Base-by-base conservation (phyloP, 2,329 filamentous ascomycete genomes). In the Pseudogymnoascus verrucosus region DNA sequence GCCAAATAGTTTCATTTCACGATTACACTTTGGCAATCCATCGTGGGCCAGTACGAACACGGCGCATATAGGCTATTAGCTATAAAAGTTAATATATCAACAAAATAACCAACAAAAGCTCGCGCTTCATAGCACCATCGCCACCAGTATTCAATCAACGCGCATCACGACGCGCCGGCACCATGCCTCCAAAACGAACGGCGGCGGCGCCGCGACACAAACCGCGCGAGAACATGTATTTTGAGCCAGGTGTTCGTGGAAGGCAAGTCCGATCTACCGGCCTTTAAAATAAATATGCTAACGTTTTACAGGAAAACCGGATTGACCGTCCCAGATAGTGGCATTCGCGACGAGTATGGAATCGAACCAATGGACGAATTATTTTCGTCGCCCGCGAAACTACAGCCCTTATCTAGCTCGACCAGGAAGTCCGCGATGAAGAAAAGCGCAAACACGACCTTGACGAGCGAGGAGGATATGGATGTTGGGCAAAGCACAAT, bases 351-450 rank as follows among this genome's bases (percentile, higher is more conserved):
- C 77, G 92, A 96, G 74, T 82, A 96, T 81, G 95, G 93, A 75
- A 87, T 99, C 79, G 91, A 97, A 74, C 89, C 90, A 37, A 83
- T 96, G 64, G 90, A 93, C 37, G 85, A 86, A 68, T 85, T 98
- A 68, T 96, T 96, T 76, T 97, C 93, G 7, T 96, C 93, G 19
- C 92, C 93, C 12, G 84, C 85, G 68, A 89, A 87, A 71, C 77
- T 75, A 62, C 82, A 80, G n/a, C 34, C 59, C 8, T 80, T 61
- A 61, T 42, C 34, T 8, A 42, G 36, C 21, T 37, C 39, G 16
- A 40, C n/a, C 21, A 61, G 21, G 47, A 42, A 28, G 51, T 62
- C 31, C 28, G 62, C 8, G 40, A 61, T 44, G 19, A 62, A 34
- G 59, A 64, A 64, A 59, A 66, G 65, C 59, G 70, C 69, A 51